Conservation (phyloP, 1,284 basidiomycete genomes). For the Ceratobasidium sp. region DNA sequence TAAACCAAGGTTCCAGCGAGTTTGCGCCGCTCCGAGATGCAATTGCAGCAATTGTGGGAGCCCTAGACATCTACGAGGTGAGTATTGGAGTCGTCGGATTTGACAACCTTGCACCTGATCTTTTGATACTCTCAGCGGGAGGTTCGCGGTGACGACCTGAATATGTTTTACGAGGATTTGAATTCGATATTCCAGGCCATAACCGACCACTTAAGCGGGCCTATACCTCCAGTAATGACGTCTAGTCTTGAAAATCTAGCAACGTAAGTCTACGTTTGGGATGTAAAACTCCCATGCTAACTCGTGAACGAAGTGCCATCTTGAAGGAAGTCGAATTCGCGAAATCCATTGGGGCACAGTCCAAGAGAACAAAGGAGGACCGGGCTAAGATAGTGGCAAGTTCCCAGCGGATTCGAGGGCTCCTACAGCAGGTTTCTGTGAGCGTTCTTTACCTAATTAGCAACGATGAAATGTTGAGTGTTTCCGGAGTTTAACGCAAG, state of each 20-base stretch:
- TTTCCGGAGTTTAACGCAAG: too few species aligned
- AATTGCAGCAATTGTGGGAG: too few species aligned
- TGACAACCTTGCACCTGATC: too few species aligned
- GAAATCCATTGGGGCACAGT: too few species aligned
- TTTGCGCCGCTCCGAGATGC: too few species aligned
- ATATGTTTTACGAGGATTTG: neutral
- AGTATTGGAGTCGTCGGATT: too few species aligned
- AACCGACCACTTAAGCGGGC: too few species aligned
- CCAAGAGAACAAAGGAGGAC: neutral
- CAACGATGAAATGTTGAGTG: too few species aligned
- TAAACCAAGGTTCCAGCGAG: too few species aligned
- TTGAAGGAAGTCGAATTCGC: neutral
- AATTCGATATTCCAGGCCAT: neutral
- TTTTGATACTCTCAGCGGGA: neutral
- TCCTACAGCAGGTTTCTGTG: neutral
- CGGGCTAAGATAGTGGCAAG: neutral
- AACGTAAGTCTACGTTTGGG: neutral
- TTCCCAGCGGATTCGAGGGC: constrained; percentile 8
- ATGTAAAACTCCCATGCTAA: neutral
- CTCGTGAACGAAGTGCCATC: neutral
- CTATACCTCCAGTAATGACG: neutral
- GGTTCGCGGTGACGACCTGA: neutral
- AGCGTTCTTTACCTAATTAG: neutral
- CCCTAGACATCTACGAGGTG: too few species aligned
- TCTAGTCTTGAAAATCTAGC: neutral